Conservation (phyloP, 1,284 basidiomycete genomes). For the Sporisorium scitamineum region DNA sequence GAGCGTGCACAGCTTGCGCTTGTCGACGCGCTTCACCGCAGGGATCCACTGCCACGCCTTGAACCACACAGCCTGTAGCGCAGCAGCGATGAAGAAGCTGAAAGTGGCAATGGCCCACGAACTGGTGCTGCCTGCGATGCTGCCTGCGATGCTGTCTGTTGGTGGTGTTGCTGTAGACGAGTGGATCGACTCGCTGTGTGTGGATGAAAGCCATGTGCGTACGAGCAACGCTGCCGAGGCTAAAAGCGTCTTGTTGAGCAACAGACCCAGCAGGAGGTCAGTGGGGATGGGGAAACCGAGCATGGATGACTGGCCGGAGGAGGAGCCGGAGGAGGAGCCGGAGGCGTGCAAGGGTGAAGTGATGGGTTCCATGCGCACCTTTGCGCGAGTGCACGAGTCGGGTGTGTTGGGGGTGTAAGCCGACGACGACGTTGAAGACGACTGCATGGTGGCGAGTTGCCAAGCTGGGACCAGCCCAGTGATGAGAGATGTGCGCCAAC, state of each 20-base stretch:
- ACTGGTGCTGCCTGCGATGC: slow-evolving; percentile 21
- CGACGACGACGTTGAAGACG: slow-evolving; percentile 14
- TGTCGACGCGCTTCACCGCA: slow-evolving; percentile 39
- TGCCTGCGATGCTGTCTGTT: too few species aligned
- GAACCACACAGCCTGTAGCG: slow-evolving; percentile 55
- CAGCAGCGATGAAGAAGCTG: slow-evolving; percentile 54
- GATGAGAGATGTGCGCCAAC: not conserved
- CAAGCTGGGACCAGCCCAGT: slow-evolving; percentile 12
- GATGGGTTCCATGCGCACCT: slow-evolving; percentile 39
- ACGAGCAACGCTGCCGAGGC: slow-evolving; percentile 64
- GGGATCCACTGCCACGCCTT: slow-evolving; percentile 64
- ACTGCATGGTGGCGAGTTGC: slow-evolving; percentile 20
- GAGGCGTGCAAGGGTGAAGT: slow-evolving; percentile 9
- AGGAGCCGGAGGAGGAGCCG: not conserved
- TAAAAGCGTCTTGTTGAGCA: slow-evolving; percentile 67
- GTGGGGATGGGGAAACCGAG: slow-evolving; percentile 60
- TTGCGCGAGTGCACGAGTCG: slow-evolving; percentile 39
- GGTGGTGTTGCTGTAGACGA: slow-evolving; percentile 6
- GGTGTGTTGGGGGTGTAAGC: slow-evolving; percentile 20
- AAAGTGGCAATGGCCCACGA: slow-evolving; percentile 63
- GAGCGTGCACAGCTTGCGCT: slow-evolving; percentile 50
- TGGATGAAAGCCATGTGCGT: slow-evolving; percentile 61
- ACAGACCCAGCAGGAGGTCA: slow-evolving; percentile 62
- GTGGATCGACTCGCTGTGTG: slow-evolving; percentile 52
- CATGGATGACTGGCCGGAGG: slow-evolving; percentile 6